A percentile compares a stretch with the other conserved stretches of the same genome.
Conservation (phyloP, 176 grass and related monocot species). For the Bonia amplexicaulis region DNA sequence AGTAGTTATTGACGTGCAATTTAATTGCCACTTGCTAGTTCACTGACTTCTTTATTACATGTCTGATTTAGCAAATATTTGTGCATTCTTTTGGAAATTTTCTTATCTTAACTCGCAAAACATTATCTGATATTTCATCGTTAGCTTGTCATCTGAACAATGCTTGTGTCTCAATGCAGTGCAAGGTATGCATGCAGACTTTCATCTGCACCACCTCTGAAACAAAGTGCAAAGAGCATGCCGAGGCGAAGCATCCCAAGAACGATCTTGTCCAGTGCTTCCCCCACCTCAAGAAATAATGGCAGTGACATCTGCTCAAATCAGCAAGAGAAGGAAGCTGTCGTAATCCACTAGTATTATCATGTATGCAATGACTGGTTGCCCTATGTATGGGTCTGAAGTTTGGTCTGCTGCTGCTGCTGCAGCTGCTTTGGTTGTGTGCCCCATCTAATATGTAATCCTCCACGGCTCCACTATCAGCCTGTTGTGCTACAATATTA, state of each 20-base stretch:
- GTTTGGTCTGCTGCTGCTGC: constrained; percentile 28
- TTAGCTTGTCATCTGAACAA: neutral
- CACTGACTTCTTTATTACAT: neutral
- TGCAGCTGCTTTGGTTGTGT: constrained; percentile 42
- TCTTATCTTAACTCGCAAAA: neutral
- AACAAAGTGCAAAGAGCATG: constrained; percentile 95
- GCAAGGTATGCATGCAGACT: constrained; percentile 99
- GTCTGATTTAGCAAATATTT: neutral
- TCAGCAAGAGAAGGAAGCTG: constrained; percentile 7
- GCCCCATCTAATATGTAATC: constrained; percentile 46
- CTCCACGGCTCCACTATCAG: constrained; percentile 8
- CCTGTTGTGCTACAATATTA: constrained; percentile 38
- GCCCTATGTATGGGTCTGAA: constrained; percentile 37
- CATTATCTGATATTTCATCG: neutral
- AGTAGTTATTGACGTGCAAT: neutral
- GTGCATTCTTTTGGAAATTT: neutral
- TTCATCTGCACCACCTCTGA: constrained; percentile 99
- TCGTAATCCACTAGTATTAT: constrained; percentile 40
- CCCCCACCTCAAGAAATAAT: constrained; percentile 84
- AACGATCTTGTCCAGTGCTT: constrained; percentile 72
- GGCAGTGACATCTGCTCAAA: constrained; percentile 1
- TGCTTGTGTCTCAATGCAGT: constrained; percentile 45
- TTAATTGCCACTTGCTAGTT: neutral
- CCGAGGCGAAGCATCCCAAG: constrained; percentile 95
- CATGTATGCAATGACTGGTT: constrained; percentile 46